Evolutionary conservation across 2,329 filamentous ascomycete genomes (phyloP).

Genomic region (Tympanopsis confertula): DNA sequence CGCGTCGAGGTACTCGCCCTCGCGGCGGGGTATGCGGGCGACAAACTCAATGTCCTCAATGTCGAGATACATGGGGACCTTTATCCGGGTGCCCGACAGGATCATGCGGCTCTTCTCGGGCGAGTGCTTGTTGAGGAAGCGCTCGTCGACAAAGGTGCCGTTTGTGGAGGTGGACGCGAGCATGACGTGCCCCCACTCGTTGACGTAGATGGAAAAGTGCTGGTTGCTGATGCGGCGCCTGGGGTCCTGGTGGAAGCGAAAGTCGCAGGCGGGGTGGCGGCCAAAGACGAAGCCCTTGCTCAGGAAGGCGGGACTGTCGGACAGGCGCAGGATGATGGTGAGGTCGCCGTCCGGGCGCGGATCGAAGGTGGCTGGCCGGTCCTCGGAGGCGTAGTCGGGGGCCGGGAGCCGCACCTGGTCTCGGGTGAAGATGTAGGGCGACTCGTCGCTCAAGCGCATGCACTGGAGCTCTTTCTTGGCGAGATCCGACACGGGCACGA

Average conservation of each 20-base stretch:
- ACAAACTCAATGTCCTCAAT: constrained; percentile 63
- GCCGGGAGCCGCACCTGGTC: constrained; percentile 36
- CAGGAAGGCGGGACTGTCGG: constrained; percentile 58
- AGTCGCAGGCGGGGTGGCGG: constrained; percentile 63
- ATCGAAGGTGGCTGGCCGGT: constrained; percentile 33
- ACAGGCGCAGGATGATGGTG: constrained; percentile 73
- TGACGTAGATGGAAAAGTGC: constrained; percentile 92
- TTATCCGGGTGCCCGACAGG: constrained; percentile 60
- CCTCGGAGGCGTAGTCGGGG: constrained; percentile 37
- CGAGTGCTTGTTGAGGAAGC: constrained; percentile 40
- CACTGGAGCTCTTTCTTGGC: constrained; percentile 59
- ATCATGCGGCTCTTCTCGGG: constrained; percentile 46
- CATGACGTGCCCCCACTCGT: constrained; percentile 77
- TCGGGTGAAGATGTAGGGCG: constrained; percentile 35
- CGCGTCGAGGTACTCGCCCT: constrained; percentile 49
- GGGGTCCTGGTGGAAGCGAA: constrained; percentile 55
- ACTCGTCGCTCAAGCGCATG: constrained; percentile 30
- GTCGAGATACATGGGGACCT: constrained; percentile 45
- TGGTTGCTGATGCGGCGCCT: constrained; percentile 74
- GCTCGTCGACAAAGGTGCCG: constrained; percentile 74
- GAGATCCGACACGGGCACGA: constrained; percentile 65
- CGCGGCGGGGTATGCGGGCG: constrained; percentile 70
- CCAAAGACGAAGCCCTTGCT: constrained; percentile 75
- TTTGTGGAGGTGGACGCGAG: constrained; percentile 92
- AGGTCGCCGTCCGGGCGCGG: constrained; percentile 39